phyloP scores from a whole-genome alignment of 1,139 yeast species.

The Sugiyamaella japonica region DNA sequence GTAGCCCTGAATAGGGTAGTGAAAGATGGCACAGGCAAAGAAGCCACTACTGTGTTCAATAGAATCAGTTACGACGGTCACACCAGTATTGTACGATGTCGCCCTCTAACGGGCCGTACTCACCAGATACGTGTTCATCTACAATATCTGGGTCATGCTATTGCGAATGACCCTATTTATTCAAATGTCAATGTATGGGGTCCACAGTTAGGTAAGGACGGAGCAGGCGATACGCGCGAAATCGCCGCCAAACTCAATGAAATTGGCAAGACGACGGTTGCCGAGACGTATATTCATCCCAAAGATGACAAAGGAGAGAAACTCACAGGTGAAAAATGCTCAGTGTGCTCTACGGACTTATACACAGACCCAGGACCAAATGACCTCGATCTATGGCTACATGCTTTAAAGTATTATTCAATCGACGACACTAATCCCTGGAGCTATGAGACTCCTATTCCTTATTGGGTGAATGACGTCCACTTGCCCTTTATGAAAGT shows the following conservation, averaged over 20 bases:
- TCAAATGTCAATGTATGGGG: conserved; percentile 75
- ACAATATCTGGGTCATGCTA: conserved; percentile 83
- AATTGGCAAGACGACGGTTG: conserved; percentile 67
- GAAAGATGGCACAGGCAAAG: conserved; percentile 56
- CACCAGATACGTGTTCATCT: conserved; percentile 94
- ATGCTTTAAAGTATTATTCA: conserved; percentile 74
- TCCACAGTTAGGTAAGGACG: conserved; percentile 52
- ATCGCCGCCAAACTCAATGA: conserved; percentile 53
- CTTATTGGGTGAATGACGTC: conserved; percentile 78
- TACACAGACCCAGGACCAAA: conserved; percentile 87
- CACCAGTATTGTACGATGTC: conserved; percentile 74
- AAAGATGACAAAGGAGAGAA: conserved; percentile 54
- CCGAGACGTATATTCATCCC: conserved; percentile 63
- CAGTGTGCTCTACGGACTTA: conserved; percentile 65
- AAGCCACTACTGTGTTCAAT: conserved; percentile 50
- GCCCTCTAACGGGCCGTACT: conserved; percentile 87
- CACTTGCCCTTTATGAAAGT: conserved; percentile 55
- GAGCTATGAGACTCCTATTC: conserved; percentile 77
- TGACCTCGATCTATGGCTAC: conserved; percentile 85
- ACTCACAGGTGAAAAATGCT: conserved; percentile 58
- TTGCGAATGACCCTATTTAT: conserved; percentile 92
- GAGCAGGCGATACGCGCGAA: conserved; percentile 49
- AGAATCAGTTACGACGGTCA: conserved; percentile 61
- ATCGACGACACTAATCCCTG: conserved; percentile 50
- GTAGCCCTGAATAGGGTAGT: conserved; percentile 75